Evolutionary conservation across 2,329 filamentous ascomycete species (phyloP).

Genomic region (Colletotrichum incanum): DNA sequence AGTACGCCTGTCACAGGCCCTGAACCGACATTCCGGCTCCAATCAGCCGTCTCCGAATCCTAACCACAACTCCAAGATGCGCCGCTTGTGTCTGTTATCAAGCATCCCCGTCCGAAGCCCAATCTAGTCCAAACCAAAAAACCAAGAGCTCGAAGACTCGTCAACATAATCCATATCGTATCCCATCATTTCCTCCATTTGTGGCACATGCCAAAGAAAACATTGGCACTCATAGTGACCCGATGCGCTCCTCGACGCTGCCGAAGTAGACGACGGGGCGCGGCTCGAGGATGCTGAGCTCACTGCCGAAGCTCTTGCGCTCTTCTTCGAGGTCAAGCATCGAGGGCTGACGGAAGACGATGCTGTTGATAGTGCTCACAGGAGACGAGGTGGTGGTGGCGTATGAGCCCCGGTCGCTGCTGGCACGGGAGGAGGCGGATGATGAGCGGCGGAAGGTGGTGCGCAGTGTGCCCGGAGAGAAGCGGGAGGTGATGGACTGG

Average conservation of each 20-base stretch:
- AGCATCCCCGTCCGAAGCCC: constrained; percentile 1
- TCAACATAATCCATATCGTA: constrained; percentile 13
- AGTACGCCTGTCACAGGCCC: background rate
- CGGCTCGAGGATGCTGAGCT: constrained; percentile 73
- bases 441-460: constrained; percentile 69
- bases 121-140: constrained; percentile 12
- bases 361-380: constrained; percentile 69
- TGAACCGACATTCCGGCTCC: background rate
- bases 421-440: constrained; percentile 60
- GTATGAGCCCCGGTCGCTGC: constrained; percentile 59
- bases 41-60: background rate
- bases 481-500: constrained; percentile 66
- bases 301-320: constrained; percentile 65
- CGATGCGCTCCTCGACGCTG: constrained; percentile 74
- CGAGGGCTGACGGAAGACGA: constrained; percentile 72
- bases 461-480: constrained; percentile 65
- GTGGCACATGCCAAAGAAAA: constrained; percentile 5
- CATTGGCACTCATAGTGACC: constrained; percentile 38
- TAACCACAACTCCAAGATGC: constrained; percentile 26
- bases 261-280: constrained; percentile 76
- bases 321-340: constrained; percentile 73
- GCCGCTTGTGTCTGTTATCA: constrained; percentile 21
- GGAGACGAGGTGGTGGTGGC: constrained; percentile 62
- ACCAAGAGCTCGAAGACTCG: constrained; percentile 13
- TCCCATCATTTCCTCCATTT: background rate